Conservation (phyloP, 192 early-diverging fungal species). For the Phlyctochytrium planicorne region DNA sequence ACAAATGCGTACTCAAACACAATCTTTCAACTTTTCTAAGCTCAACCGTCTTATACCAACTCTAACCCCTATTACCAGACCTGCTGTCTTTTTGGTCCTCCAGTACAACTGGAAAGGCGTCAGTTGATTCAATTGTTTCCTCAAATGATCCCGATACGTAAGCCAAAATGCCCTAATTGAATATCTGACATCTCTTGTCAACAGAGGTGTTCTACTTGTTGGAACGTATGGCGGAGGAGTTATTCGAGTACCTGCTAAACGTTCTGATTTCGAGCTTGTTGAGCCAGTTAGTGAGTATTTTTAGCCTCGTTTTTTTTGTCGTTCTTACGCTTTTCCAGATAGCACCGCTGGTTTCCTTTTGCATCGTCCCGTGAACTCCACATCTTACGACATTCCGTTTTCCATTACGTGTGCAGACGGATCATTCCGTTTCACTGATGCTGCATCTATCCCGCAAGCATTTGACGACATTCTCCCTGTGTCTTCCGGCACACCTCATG, state of each 20-base stretch:
- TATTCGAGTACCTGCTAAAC: background rate
- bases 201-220: background rate
- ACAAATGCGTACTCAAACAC: too few species aligned
- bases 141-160: background rate
- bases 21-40: too few species aligned
- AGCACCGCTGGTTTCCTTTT: background rate
- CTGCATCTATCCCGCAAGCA: background rate
- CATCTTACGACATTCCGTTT: background rate
- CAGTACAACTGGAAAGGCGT: background rate
- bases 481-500: too few species aligned
- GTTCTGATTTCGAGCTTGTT: background rate
- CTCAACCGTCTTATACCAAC: background rate
- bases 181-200: background rate
- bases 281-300: too few species aligned
- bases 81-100: background rate
- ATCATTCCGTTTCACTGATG: background rate
- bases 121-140: background rate
- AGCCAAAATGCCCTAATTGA: background rate
- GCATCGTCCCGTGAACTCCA: background rate
- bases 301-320: too few species aligned
- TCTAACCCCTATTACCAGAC: background rate
- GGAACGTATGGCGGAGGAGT: background rate
- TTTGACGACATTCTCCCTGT: background rate
- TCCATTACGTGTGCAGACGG: background rate
- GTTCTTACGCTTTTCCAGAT: too few species aligned